A percentile compares a stretch with the other conserved stretches of the same genome.
Conservation (phyloP, 768 basidiomycete species). For the Gautieria morchelliformis region DNA sequence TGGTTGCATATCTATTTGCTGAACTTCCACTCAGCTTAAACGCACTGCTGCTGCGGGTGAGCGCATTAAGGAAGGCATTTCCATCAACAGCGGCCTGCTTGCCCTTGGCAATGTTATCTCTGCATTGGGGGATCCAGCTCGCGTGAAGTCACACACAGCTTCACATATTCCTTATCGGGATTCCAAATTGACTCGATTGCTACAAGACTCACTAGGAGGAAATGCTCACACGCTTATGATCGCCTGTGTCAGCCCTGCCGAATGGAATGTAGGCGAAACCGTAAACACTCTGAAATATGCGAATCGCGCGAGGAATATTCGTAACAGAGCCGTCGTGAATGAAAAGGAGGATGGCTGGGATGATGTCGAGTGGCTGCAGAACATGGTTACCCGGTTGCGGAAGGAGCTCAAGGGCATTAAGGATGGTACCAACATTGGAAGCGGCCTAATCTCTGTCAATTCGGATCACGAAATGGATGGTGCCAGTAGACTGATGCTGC, state of each 20-base stretch:
- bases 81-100: slow-evolving; percentile 93
- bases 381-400: slow-evolving; percentile 71
- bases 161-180: slow-evolving; percentile 96
- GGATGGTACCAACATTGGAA: slow-evolving; percentile 39
- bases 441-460: slow-evolving; percentile 11
- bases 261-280: slow-evolving; percentile 92
- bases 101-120: slow-evolving; percentile 99
- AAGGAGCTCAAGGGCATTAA: slow-evolving; percentile 80
- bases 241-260: slow-evolving; percentile 92
- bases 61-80: slow-evolving; percentile 97
- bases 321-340: slow-evolving; percentile 85
- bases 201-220: slow-evolving; percentile 95
- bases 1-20: slow-evolving; percentile 2
- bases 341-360: slow-evolving; percentile 99
- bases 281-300: slow-evolving; percentile 95
- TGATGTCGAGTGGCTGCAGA: slow-evolving; percentile 93
- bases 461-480: slow-evolving; percentile 25
- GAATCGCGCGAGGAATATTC: slow-evolving; percentile 94
- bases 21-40: slow-evolving; percentile 55
- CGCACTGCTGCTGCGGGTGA: slow-evolving; percentile 94
- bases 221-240: slow-evolving; percentile 99
- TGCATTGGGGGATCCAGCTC: slow-evolving; percentile 87
- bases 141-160: slow-evolving; percentile 73
- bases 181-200: slow-evolving; percentile 90
- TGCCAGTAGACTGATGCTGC: slow-evolving; percentile 65